Evolutionary conservation across 139 green algal genomes (phyloP).

Genomic region (Pycnococcus provasolii): DNA sequence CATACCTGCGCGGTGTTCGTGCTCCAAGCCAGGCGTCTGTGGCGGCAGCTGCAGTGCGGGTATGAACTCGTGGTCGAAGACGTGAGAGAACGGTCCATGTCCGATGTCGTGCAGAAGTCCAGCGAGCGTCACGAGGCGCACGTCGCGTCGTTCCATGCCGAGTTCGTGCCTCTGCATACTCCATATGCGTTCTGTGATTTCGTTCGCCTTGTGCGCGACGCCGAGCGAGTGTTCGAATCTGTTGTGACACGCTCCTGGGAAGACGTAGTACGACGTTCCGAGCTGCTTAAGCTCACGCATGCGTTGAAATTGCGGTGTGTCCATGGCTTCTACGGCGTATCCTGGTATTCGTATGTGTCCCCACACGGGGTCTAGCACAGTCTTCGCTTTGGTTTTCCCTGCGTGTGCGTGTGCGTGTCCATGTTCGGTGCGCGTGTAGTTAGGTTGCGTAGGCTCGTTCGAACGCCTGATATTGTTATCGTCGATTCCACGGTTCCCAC

Average conservation of each 20-base stretch:
- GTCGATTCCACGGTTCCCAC: no score
- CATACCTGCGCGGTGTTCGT: constrained; percentile 55
- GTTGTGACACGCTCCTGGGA: constrained; percentile 65
- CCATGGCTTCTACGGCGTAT: constrained; percentile 46
- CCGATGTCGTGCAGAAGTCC: constrained; percentile 86
- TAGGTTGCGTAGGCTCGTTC: no score
- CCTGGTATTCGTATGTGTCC: constrained; percentile 39
- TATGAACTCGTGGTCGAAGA: constrained; percentile 37
- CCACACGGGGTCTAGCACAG: constrained; percentile 58
- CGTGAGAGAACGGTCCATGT: constrained; percentile 82
- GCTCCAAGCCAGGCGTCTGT: constrained; percentile 34
- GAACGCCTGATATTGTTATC: no score
- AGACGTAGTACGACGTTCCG: constrained; percentile 52
- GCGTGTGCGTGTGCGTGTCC: no score
- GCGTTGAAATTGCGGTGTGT: constrained; percentile 73
- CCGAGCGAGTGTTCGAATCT: constrained; percentile 79
- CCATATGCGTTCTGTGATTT: constrained; percentile 28
- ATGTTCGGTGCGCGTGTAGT: no score
- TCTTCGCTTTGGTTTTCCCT: constrained; percentile 19
- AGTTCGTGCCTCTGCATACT: constrained; percentile 38
- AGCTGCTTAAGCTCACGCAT: constrained; percentile 75
- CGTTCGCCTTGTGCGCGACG: constrained; percentile 15
- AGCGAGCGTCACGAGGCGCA: constrained; percentile 42
- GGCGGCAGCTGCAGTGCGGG: neutral
- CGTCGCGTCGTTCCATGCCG: constrained; percentile 42